A percentile compares a stretch with the other conserved stretches of the same genome.
phyloP scores from a whole-genome alignment of 208 protist species.

The Crithidia mellificae region DNA sequence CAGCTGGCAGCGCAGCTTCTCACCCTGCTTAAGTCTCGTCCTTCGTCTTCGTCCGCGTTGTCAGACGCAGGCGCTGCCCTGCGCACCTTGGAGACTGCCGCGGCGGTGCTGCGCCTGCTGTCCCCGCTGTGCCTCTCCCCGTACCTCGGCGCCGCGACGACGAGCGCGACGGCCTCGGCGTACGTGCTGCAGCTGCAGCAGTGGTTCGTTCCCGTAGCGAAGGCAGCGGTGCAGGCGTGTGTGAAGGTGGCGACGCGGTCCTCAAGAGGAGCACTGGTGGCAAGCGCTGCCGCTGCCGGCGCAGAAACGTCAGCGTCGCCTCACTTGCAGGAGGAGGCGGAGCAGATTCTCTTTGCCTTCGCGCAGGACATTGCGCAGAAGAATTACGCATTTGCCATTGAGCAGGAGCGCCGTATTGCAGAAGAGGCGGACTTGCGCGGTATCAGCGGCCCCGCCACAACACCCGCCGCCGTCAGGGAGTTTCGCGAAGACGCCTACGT shows the following conservation, averaged over 20 bases:
- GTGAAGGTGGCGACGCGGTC: slow-evolving; percentile 15
- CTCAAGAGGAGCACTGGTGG: too few species aligned
- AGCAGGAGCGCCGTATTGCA: slow-evolving; percentile 53
- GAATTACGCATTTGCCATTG: slow-evolving; percentile 69
- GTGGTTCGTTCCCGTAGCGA: slow-evolving; percentile 40
- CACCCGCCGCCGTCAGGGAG: not conserved
- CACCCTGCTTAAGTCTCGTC: slow-evolving; percentile 13
- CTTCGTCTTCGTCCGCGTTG: not conserved
- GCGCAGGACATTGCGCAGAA: slow-evolving; percentile 87
- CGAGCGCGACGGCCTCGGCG: not conserved
- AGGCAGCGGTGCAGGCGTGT: slow-evolving; percentile 34
- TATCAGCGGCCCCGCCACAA: not conserved
- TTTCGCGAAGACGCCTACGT: slow-evolving; percentile 39
- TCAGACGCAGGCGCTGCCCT: too few species aligned
- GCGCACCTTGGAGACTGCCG: slow-evolving; percentile 28
- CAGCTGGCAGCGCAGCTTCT: slow-evolving; percentile 30
- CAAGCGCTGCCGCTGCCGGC: not conserved
- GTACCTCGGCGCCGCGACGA: slow-evolving; percentile 26
- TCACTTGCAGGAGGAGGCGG: slow-evolving; percentile 17
- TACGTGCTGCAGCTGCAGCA: slow-evolving; percentile 39
- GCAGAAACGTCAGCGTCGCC: not conserved
- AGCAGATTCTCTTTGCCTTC: slow-evolving; percentile 68
- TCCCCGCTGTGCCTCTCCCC: slow-evolving; percentile 62
- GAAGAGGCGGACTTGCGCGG: slow-evolving; percentile 30
- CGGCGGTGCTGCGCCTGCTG: slow-evolving; percentile 56